phyloP scores from a whole-genome alignment of 106 monocot species.

The Phalaenopsis equestris region DNA sequence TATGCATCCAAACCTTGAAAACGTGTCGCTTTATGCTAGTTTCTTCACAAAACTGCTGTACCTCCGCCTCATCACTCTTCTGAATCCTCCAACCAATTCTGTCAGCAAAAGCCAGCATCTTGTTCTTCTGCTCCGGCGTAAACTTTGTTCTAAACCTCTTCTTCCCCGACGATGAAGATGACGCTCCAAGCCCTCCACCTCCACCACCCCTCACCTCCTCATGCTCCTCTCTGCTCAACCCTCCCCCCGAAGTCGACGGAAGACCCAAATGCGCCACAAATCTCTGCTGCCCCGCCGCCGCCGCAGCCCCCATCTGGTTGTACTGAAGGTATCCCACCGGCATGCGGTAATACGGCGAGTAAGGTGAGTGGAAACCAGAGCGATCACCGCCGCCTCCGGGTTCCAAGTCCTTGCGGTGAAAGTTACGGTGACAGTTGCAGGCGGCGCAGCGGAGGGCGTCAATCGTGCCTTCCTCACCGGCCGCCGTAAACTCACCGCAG shows the following conservation, averaged over 20 bases:
- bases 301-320: constrained; percentile 7
- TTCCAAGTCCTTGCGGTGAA: constrained; percentile 55
- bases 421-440: constrained; percentile 72
- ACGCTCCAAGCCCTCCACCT: not conserved
- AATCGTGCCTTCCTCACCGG: constrained; percentile 47
- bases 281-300: not conserved
- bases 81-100: constrained; percentile 54
- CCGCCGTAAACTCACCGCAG: constrained; percentile 61
- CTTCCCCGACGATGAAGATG: constrained; percentile 18
- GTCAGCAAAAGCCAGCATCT: constrained; percentile 58
- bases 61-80: constrained; percentile 50
- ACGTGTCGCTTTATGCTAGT: constrained; percentile 38
- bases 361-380: constrained; percentile 8
- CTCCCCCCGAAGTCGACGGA: constrained; percentile 37
- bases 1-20: constrained; percentile 75
- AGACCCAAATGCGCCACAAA: constrained; percentile 18
- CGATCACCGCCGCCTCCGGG: not conserved
- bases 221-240: constrained; percentile 39
- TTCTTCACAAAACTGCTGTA: constrained; percentile 61
- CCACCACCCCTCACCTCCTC: constrained; percentile 4
- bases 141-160: constrained; percentile 65
- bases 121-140: constrained; percentile 57
- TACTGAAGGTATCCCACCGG: constrained; percentile 27
- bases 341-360: constrained; percentile 33
- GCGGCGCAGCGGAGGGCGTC: constrained; percentile 62